Conservation (phyloP, 2,329 filamentous ascomycete species). For the Botryosphaeria dothidea region DNA sequence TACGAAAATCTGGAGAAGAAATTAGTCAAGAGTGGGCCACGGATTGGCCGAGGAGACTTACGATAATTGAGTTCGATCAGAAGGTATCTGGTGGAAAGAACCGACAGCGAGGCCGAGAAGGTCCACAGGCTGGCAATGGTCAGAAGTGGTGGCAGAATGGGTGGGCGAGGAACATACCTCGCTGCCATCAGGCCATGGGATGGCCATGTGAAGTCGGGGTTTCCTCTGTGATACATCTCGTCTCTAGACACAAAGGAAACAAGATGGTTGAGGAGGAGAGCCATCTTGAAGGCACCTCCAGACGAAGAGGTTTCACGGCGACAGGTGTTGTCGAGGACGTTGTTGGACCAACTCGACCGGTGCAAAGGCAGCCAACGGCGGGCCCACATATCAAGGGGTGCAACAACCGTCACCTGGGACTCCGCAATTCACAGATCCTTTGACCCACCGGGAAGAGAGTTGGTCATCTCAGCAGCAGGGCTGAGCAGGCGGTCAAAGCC, state of each 20-base stretch:
- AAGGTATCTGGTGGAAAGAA: conserved; percentile 14
- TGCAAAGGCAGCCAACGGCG: neutral
- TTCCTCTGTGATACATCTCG: conserved; percentile 5
- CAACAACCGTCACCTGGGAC: neutral
- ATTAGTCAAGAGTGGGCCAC: neutral
- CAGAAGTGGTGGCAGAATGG: neutral
- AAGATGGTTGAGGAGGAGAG: conserved; percentile 11
- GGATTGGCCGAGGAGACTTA: neutral
- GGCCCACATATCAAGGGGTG: conserved; percentile 13
- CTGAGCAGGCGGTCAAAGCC: conserved; percentile 12
- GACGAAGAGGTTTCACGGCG: neutral
- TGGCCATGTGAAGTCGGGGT: neutral
- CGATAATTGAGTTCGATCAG: conserved; percentile 14
- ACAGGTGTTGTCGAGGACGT: neutral
- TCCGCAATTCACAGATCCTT: conserved; percentile 13
- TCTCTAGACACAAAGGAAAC: conserved; percentile 6
- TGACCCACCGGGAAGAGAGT: neutral
- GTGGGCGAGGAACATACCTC: neutral
- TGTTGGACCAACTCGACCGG: neutral
- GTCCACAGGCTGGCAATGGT: conserved; percentile 6
- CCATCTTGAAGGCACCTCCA: neutral
- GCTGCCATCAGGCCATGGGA: conserved; percentile 6
- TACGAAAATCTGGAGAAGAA: conserved; percentile 11
- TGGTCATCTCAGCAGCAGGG: conserved; percentile 12
- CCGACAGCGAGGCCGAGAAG: neutral